phyloP scores from a whole-genome alignment of 768 basidiomycete species.

The Tulasnella sp. region DNA sequence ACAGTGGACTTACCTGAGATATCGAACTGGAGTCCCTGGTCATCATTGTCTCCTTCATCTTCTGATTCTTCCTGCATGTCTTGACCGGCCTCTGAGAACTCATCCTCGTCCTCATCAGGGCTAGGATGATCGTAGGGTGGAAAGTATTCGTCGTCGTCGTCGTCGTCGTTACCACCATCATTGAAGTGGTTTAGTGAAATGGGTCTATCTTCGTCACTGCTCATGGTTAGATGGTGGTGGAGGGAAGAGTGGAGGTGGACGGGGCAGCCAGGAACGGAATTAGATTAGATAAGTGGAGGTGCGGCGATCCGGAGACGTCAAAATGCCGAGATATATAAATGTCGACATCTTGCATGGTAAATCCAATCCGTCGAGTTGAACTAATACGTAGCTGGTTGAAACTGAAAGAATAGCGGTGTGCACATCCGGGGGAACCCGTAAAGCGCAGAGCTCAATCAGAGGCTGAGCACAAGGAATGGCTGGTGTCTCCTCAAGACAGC shows the following conservation, averaged over 20 bases:
- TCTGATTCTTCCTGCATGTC: constrained; percentile 14
- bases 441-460: background rate
- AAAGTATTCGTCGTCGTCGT: background rate
- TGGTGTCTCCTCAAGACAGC: background rate
- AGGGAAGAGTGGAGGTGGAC: background rate
- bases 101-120: constrained; percentile 30
- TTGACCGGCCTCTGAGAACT: constrained; percentile 14
- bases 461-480: background rate
- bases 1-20: background rate
- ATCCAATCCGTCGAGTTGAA: too few species aligned
- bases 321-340: background rate
- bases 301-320: background rate
- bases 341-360: background rate
- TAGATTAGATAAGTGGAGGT: background rate
- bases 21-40: background rate
- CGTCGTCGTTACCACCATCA: background rate
- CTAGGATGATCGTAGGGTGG: background rate
- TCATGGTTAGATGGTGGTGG: background rate
- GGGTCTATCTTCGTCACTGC: background rate
- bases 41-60: background rate
- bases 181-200: background rate
- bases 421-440: background rate
- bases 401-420: background rate
- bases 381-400: background rate
- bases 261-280: background rate